phyloP scores from a whole-genome alignment of 495 filamentous ascomycete species.

The Podospora pseudoanserina region DNA sequence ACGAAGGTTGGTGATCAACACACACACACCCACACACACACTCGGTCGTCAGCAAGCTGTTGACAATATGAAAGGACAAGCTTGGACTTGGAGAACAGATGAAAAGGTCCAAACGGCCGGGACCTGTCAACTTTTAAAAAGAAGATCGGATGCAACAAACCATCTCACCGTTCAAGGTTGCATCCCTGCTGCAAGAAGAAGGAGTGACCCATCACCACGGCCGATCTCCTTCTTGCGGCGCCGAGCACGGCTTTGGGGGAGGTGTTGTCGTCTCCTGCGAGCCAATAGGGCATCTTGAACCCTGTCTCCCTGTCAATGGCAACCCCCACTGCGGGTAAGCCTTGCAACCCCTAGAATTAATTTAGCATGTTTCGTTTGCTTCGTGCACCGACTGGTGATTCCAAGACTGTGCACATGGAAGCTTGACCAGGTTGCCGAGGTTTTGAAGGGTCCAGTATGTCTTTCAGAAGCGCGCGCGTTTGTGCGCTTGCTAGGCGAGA shows the following conservation, averaged over 20 bases:
- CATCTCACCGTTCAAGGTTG: constrained; percentile 7
- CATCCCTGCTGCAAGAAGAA: constrained; percentile 3
- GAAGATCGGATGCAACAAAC: background rate
- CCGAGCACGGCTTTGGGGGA: background rate
- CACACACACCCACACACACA: constrained; percentile 10
- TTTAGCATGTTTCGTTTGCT: constrained; percentile 13
- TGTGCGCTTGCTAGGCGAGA: background rate
- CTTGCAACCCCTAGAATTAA: background rate
- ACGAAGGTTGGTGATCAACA: constrained; percentile 17
- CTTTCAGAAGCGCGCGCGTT: background rate
- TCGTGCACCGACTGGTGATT: background rate
- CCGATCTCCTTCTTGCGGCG: constrained; percentile 1
- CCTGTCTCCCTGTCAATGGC: background rate
- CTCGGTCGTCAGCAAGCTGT: constrained; percentile 8
- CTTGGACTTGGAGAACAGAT: constrained; percentile 6
- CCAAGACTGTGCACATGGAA: background rate
- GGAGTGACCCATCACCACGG: constrained; percentile 1
- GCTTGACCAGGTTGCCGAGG: background rate
- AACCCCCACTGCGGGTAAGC: background rate
- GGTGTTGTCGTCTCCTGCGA: background rate
- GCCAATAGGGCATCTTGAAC: background rate
- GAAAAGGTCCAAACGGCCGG: background rate
- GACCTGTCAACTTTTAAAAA: constrained; percentile 9
- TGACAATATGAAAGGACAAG: constrained; percentile 4
- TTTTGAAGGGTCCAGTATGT: background rate